Evolutionary conservation across 2,329 filamentous ascomycete genomes (phyloP), one percentile per base, ranked within the genome.

Genomic region (Trichoderma sp.): DNA sequence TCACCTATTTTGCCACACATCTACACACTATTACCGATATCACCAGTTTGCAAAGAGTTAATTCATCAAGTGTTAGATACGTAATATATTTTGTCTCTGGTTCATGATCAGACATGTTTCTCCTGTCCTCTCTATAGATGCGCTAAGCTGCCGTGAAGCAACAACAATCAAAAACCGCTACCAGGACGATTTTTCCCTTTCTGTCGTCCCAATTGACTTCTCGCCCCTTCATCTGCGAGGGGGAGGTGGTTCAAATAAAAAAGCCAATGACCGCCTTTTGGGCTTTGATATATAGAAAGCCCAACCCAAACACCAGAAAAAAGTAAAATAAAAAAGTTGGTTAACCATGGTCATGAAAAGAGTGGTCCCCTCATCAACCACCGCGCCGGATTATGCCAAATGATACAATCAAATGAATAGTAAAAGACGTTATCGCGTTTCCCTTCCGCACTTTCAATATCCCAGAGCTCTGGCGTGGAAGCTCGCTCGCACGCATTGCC

Each of bases 361-460:
- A 62, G 31, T 38, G n/a, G n/a, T 27, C 45, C 53, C 64, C 53
- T 69, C 60, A 79, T 80, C 59, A 53, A 62, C 53, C 68, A 74
- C 77, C 79, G 80, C 81, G 81, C 81, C 81, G 76, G 72, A 79
- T 73, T 78, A 80, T 81, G 81, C 80, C 79, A 79, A 73, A 80
- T 80, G 75, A 80, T 79, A 79, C 76, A 79, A 75, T 76, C 50
- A 56, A 59, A 65, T 56, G 60, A 73, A 73, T 73, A 73, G 29
- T 33, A 65, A 56, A 56, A 71, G 41, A 53, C 71, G 71, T 73
- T 35, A 65, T 64, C 38, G 60, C 71, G 45, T 73, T 73, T 64
- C 60, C 21, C 45, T 56, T 33, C 41, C n/a, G 71, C 68, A 64
- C 41, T 12, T 60, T 35, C 60, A 53, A 65, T 56, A 73, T 73